phyloP scores from a whole-genome alignment of 495 filamentous ascomycete genomes.

The Xylaria sp. region DNA sequence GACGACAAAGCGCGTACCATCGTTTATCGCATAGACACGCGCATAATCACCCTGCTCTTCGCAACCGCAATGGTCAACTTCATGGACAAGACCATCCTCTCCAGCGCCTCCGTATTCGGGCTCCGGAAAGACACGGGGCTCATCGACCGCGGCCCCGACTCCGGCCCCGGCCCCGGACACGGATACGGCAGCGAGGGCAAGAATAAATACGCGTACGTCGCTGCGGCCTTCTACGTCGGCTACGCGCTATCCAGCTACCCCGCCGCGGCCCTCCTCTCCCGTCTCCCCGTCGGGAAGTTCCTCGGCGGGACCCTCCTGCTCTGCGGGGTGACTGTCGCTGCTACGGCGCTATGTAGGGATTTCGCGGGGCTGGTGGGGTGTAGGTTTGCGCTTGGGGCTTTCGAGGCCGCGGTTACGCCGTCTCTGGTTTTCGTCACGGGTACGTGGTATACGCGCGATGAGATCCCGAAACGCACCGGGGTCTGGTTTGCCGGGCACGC shows the following conservation, averaged over 20 bases:
- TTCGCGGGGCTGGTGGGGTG: conserved; percentile 71
- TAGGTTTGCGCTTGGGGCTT: conserved; percentile 56
- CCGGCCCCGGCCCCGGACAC: too few species aligned
- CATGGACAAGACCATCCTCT: conserved; percentile 49
- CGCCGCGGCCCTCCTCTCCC: conserved; percentile 38
- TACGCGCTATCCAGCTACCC: conserved; percentile 43
- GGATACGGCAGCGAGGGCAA: background rate
- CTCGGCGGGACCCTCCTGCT: conserved; percentile 38
- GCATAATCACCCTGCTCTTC: conserved; percentile 41
- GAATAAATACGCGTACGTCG: conserved; percentile 46
- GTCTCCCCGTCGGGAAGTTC: conserved; percentile 43
- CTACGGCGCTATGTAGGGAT: conserved; percentile 74
- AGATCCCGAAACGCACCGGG: conserved; percentile 45
- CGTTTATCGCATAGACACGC: conserved; percentile 42
- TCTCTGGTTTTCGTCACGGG: conserved; percentile 43
- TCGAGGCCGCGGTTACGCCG: conserved; percentile 58
- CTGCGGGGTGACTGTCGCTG: conserved; percentile 74
- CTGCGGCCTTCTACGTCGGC: conserved; percentile 47
- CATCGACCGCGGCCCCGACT: conserved; percentile 31
- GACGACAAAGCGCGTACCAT: conserved; percentile 32
- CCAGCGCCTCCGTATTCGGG: conserved; percentile 45
- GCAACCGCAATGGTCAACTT: conserved; percentile 43
- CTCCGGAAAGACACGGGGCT: conserved; percentile 44
- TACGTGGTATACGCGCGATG: conserved; percentile 47
- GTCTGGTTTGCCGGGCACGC: conserved; percentile 53